Evolutionary conservation across 306 rosid genomes (phyloP).

Genomic region (Ormosia emarginata): DNA sequence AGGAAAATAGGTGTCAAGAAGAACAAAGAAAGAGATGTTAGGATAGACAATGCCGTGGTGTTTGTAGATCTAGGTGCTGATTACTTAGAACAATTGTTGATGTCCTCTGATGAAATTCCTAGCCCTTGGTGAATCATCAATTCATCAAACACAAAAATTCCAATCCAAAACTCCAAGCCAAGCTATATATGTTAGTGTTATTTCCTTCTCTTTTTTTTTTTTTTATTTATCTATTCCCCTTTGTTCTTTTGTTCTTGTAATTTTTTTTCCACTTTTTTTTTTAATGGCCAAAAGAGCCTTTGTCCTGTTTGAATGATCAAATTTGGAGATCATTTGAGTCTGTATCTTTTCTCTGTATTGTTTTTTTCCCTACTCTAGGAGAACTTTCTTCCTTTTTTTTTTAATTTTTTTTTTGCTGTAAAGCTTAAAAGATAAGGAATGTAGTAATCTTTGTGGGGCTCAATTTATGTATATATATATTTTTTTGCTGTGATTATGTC

Average conservation of each 20-base stretch:
- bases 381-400: not conserved
- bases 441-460: conserved; percentile 13
- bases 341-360: not conserved
- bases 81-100: conserved; percentile 80
- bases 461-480: no score
- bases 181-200: not conserved
- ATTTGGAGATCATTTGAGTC: conserved; percentile 23
- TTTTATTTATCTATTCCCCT: not conserved
- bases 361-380: not conserved
- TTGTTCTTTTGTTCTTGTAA: not conserved
- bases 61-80: conserved; percentile 89
- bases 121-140: conserved; percentile 14
- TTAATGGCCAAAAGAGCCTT: not conserved
- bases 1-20: conserved; percentile 56
- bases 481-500: conserved; percentile 13
- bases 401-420: not conserved
- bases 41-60: conserved; percentile 66
- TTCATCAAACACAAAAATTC: not conserved
- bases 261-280: not conserved
- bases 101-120: conserved; percentile 44
- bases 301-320: conserved; percentile 28
- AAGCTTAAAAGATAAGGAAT: conserved; percentile 31
- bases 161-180: not conserved
- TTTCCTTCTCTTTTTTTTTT: not conserved
- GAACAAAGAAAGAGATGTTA: conserved; percentile 39